phyloP scores from a whole-genome alignment of 1,284 basidiomycete species.

The Sporisorium iseilematis-ciliati region DNA sequence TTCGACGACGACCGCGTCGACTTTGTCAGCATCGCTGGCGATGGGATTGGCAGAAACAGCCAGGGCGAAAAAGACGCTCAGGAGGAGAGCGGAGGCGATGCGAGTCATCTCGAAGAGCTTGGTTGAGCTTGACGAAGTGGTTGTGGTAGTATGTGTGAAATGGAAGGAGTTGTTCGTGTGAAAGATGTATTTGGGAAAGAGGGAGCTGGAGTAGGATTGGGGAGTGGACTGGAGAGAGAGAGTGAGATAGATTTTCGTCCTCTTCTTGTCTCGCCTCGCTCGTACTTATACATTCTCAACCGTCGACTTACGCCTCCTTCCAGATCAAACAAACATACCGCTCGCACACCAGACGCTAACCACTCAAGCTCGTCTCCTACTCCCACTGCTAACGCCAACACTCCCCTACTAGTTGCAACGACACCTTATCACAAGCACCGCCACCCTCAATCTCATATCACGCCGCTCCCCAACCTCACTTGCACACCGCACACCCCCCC shows the following conservation, averaged over 20 bases:
- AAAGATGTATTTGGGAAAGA: background rate
- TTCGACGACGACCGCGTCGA: conserved; percentile 8
- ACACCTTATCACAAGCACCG: too few relatives aligned
- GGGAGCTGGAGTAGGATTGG: background rate
- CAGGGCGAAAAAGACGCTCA: conserved; percentile 36
- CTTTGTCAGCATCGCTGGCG: background rate
- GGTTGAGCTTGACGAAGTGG: background rate
- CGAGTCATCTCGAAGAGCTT: conserved; percentile 28
- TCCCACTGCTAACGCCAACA: too few relatives aligned
- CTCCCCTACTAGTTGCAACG: too few relatives aligned
- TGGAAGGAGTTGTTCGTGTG: background rate
- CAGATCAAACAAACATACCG: too few relatives aligned
- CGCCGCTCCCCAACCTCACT: too few relatives aligned
- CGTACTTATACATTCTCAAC: conserved; percentile 20
- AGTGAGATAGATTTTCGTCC: conserved; percentile 5
- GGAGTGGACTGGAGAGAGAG: conserved; percentile 3
- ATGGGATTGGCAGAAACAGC: conserved; percentile 14
- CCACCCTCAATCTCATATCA: too few relatives aligned
- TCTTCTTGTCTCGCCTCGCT: background rate
- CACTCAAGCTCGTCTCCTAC: too few relatives aligned
- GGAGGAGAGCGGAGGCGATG: conserved; percentile 22
- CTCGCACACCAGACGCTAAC: too few relatives aligned
- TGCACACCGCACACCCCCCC: too few relatives aligned
- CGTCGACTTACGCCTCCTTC: background rate
- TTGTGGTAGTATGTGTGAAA: background rate